Conservation (phyloP, 1,284 basidiomycete genomes). For the Papiliotrema terrestris region DNA sequence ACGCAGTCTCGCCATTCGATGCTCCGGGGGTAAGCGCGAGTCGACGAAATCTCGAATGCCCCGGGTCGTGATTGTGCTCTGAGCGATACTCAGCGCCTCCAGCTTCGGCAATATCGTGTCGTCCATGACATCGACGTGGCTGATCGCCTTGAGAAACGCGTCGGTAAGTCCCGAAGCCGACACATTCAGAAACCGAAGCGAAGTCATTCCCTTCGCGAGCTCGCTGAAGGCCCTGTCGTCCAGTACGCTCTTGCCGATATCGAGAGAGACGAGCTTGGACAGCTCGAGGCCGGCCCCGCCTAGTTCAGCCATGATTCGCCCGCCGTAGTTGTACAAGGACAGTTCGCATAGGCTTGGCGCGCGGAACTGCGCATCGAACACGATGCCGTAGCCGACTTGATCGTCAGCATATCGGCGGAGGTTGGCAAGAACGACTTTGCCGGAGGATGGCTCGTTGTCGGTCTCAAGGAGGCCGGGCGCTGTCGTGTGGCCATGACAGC, state of each 20-base stretch:
- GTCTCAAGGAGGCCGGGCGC: too few relatives aligned
- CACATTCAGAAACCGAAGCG: slow-evolving; percentile 31
- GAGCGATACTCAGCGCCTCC: slow-evolving; percentile 26
- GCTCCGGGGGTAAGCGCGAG: slow-evolving; percentile 2
- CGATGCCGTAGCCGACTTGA: too few relatives aligned
- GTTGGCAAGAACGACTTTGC: too few relatives aligned
- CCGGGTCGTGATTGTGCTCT: slow-evolving; percentile 8
- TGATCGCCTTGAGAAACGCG: slow-evolving; percentile 21
- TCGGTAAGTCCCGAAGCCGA: slow-evolving; percentile 20
- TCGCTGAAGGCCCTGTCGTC: slow-evolving; percentile 7
- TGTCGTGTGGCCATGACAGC: too few relatives aligned
- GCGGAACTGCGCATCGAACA: not conserved
- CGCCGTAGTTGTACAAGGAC: not conserved
- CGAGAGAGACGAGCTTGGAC: slow-evolving; percentile 20
- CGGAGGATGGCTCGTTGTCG: too few relatives aligned
- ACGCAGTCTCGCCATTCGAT: not conserved
- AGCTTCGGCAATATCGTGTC: slow-evolving; percentile 27
- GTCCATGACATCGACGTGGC: slow-evolving; percentile 10
- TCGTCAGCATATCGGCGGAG: too few relatives aligned
- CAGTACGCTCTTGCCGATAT: slow-evolving; percentile 19
- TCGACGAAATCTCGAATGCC: slow-evolving; percentile 9
- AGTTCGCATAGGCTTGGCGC: not conserved
- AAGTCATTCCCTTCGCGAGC: slow-evolving; percentile 6
- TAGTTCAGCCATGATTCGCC: not conserved
- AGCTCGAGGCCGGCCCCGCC: slow-evolving; percentile 12